Evolutionary conservation across 176 grass and related monocot genomes (phyloP).

Genomic region (Eremochloa ophiuroides): DNA sequence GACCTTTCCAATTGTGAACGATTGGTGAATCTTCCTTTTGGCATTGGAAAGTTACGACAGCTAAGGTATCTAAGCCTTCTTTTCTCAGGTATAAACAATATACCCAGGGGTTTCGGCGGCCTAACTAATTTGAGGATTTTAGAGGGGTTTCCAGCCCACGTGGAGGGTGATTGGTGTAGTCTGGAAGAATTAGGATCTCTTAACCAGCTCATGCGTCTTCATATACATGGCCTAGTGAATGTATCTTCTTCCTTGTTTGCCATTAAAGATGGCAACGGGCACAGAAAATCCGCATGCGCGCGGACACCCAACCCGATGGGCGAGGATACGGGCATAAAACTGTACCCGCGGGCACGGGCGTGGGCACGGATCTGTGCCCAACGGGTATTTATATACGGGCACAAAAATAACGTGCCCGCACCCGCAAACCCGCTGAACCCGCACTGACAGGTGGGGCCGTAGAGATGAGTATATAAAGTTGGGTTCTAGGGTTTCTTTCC

Average conservation of each 20-base stretch:
- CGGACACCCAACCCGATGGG: no score
- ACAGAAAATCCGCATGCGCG: no score
- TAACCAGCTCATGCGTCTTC: neutral
- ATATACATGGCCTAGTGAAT: neutral
- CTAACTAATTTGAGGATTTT: neutral
- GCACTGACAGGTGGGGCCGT: no score
- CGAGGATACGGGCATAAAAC: no score
- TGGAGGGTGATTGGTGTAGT: neutral
- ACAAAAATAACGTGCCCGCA: no score
- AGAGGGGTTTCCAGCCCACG: neutral
- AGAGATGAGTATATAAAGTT: no score
- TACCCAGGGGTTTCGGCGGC: neutral
- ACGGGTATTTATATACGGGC: no score
- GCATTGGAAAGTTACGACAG: neutral
- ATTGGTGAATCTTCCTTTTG: neutral
- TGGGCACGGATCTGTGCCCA: no score
- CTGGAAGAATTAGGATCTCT: slow-evolving; percentile 9
- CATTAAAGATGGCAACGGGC: no score
- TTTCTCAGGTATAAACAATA: neutral
- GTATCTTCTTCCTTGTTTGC: neutral
- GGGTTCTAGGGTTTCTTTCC: no score
- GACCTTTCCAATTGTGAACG: neutral
- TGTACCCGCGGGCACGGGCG: no score
- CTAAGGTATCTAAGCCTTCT: neutral
- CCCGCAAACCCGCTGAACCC: no score